These are phyloP conservation scores for Phytophthora rubi DNA, from an alignment of 352 stramenopile species.

Conservation along the genomic window DNA sequence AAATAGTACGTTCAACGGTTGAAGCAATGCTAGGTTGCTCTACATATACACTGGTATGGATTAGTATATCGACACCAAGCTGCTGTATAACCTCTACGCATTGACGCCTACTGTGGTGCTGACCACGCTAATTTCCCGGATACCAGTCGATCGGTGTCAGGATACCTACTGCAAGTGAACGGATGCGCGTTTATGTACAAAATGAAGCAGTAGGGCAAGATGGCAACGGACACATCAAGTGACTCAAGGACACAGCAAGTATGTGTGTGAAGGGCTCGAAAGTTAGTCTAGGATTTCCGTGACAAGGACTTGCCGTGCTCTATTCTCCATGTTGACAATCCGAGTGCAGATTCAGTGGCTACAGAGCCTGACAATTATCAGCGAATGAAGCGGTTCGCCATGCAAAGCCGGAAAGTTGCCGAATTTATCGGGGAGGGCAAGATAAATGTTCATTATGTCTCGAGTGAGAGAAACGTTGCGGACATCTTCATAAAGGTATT, in stretches of 20 bases:
- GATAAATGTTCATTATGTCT: neutral
- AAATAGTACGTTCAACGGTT: too few species aligned
- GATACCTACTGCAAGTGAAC: conserved; percentile 8
- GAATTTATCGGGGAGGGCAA: neutral
- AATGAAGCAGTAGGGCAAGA: conserved; percentile 8
- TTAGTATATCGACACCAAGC: neutral
- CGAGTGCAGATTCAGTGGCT: conserved; percentile 2
- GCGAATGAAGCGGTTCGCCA: neutral
- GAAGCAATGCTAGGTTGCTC: too few species aligned
- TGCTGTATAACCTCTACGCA: neutral
- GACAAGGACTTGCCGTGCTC: neutral
- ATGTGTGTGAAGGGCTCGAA: conserved; percentile 4
- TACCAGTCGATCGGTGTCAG: conserved; percentile 13
- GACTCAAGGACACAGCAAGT: neutral
- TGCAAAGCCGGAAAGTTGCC: neutral
- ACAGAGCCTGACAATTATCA: neutral
- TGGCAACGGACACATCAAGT: conserved; percentile 8
- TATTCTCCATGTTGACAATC: neutral
- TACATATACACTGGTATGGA: neutral
- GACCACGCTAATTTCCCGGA: conserved; percentile 9
- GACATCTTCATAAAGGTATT: neutral
- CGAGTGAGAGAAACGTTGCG: neutral
- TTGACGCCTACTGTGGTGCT: conserved; percentile 3
- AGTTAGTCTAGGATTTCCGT: conserved; percentile 2
- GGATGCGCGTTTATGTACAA: conserved; percentile 2